These are phyloP conservation scores for Corchorus olitorius DNA, from an alignment of 345 rosid genomes.

Conservation along the genomic window DNA sequence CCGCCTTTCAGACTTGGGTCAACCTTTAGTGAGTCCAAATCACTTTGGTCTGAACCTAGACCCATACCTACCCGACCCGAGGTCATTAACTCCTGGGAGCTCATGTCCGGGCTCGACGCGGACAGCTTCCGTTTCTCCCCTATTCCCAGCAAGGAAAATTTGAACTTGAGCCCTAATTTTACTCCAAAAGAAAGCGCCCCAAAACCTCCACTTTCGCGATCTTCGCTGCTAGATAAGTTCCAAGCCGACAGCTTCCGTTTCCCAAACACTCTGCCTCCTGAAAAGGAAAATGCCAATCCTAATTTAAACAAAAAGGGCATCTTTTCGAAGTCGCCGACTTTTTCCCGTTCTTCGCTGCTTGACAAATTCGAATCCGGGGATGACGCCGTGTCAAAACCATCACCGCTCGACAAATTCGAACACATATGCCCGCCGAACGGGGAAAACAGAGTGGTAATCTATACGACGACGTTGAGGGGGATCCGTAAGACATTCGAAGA, in stretches of 20 bases:
- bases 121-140: slow-evolving; percentile 85
- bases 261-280: slow-evolving; percentile 35
- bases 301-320: slow-evolving; percentile 26
- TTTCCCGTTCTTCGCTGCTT: neutral
- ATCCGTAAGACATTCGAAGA: slow-evolving; percentile 81
- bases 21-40: slow-evolving; percentile 42
- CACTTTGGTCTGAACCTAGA: slow-evolving; percentile 55
- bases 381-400: slow-evolving; percentile 17
- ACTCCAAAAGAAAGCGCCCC: neutral
- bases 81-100: slow-evolving; percentile 87
- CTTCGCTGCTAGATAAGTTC: slow-evolving; percentile 26
- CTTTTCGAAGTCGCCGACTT: neutral
- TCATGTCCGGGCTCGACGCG: slow-evolving; percentile 82
- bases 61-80: slow-evolving; percentile 52
- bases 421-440: slow-evolving; percentile 61
- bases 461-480: slow-evolving; percentile 78
- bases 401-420: slow-evolving; percentile 33
- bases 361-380: slow-evolving; percentile 29
- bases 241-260: slow-evolving; percentile 83
- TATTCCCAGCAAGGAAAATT: slow-evolving; percentile 52
- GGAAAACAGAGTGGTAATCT: slow-evolving; percentile 62
- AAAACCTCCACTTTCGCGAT: neutral
- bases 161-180: slow-evolving; percentile 45
- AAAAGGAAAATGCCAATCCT: slow-evolving; percentile 62
- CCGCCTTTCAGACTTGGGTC: slow-evolving; percentile 50